Percentiles rank a stretch among this genome's conserved stretches.
These are phyloP conservation scores for Penicillium psychrosexuale DNA, from an alignment of 2,329 filamentous ascomycete genomes.

Conservation along the genomic window DNA sequence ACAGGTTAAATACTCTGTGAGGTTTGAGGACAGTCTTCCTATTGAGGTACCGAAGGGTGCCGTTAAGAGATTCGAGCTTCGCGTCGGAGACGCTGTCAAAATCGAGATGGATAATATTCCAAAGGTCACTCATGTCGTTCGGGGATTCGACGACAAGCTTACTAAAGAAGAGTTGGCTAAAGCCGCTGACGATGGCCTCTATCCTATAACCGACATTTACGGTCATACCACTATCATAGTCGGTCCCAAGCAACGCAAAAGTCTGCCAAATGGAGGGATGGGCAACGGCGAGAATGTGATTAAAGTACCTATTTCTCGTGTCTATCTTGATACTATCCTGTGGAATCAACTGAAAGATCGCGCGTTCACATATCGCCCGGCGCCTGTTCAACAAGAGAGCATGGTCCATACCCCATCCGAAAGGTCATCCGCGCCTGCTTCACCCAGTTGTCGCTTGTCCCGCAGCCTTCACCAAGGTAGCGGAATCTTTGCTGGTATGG, in stretches of 20 bases:
- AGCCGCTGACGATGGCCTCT: slow-evolving; percentile 21
- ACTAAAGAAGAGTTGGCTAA: slow-evolving; percentile 27
- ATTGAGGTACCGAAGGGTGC: slow-evolving; percentile 40
- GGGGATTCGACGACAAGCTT: slow-evolving; percentile 40
- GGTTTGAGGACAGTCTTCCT: slow-evolving; percentile 45
- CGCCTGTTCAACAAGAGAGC: slow-evolving; percentile 15
- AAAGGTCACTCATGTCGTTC: slow-evolving; percentile 44
- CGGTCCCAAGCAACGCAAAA: slow-evolving; percentile 43
- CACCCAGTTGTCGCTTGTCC: slow-evolving; percentile 51
- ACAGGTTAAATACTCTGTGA: slow-evolving; percentile 44
- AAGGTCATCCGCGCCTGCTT: slow-evolving; percentile 41
- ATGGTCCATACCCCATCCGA: slow-evolving; percentile 39
- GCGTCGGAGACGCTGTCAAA: slow-evolving; percentile 47
- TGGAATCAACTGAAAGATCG: slow-evolving; percentile 48
- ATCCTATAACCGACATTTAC: slow-evolving; percentile 42
- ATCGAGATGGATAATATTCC: slow-evolving; percentile 44
- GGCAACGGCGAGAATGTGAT: slow-evolving; percentile 32
- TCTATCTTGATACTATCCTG: slow-evolving; percentile 48
- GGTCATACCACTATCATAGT: slow-evolving; percentile 44
- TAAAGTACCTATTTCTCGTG: slow-evolving; percentile 43
- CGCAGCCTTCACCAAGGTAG: slow-evolving; percentile 34
- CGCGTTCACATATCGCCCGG: slow-evolving; percentile 31
- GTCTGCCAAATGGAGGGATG: slow-evolving; percentile 34
- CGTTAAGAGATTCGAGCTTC: slow-evolving; percentile 46
- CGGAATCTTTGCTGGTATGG: slow-evolving; percentile 73